Percentiles rank a stretch among this genome's conserved stretches.
These are phyloP conservation scores for Gastrolobium bilobum DNA, from an alignment of 306 rosid species.

Conservation along the genomic window DNA sequence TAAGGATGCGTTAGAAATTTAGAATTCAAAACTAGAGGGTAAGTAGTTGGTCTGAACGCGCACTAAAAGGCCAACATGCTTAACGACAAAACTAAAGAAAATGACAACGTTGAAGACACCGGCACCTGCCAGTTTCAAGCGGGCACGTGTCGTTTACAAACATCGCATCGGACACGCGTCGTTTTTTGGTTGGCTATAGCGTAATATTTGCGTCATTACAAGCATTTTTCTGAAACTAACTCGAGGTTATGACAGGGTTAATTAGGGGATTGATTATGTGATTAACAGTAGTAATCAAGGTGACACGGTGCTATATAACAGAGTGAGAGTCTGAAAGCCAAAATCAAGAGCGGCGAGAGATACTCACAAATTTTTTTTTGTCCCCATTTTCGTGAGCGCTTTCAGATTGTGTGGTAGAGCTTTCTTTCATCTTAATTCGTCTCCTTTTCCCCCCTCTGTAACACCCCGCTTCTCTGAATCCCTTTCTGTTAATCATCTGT, in stretches of 20 bases:
- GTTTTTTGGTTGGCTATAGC: not conserved
- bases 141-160: slow-evolving; percentile 48
- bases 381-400: slow-evolving; percentile 26
- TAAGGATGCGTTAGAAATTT: not conserved
- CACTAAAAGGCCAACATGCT: slow-evolving; percentile 53
- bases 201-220: slow-evolving; percentile 50
- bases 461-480: slow-evolving; percentile 97
- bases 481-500: slow-evolving; percentile 99
- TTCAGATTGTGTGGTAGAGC: not conserved
- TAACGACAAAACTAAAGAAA: slow-evolving; percentile 8
- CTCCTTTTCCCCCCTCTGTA: slow-evolving; percentile 62
- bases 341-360: slow-evolving; percentile 76
- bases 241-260: slow-evolving; percentile 45
- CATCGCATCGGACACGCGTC: not conserved
- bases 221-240: slow-evolving; percentile 35
- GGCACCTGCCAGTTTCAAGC: slow-evolving; percentile 50
- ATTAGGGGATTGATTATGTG: slow-evolving; percentile 37
- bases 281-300: slow-evolving; percentile 39
- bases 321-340: not conserved
- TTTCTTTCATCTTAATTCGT: slow-evolving; percentile 5
- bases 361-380: slow-evolving; percentile 28
- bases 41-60: slow-evolving; percentile 54
- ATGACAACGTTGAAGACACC: slow-evolving; percentile 39
- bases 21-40: not conserved
- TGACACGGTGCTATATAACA: slow-evolving; percentile 51